Percentiles rank a stretch among this genome's conserved stretches.
phyloP scores from a whole-genome alignment of 2,329 filamentous ascomycete species.

The Lecanicillium sp. region DNA sequence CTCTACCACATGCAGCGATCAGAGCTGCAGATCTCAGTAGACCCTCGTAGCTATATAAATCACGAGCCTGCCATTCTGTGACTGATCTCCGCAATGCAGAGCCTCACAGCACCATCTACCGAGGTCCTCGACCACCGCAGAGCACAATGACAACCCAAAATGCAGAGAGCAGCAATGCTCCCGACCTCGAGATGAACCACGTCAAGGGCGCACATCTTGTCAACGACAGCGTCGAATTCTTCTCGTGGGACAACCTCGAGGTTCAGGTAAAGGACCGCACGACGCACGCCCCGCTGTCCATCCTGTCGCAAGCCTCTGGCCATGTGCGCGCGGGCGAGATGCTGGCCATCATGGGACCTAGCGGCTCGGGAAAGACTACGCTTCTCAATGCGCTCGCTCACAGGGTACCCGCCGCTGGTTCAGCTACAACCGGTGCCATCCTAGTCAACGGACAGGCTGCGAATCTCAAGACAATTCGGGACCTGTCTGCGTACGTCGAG shows the following conservation, averaged over 20 bases:
- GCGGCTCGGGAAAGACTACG: slow-evolving; percentile 72
- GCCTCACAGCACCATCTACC: no score
- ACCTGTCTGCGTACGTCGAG: slow-evolving; percentile 73
- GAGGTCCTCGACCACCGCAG: no score
- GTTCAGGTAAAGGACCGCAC: slow-evolving; percentile 65
- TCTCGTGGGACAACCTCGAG: slow-evolving; percentile 59
- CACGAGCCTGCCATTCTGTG: no score
- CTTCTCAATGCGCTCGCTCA: slow-evolving; percentile 74
- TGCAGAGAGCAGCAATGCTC: neutral
- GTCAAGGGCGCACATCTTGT: slow-evolving; percentile 39
- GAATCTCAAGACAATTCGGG: slow-evolving; percentile 50
- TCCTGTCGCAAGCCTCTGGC: slow-evolving; percentile 17
- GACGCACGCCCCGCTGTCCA: slow-evolving; percentile 13
- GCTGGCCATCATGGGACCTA: slow-evolving; percentile 76
- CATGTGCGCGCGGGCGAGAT: slow-evolving; percentile 51
- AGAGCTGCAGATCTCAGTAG: no score
- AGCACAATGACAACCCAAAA: no score
- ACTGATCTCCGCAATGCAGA: no score
- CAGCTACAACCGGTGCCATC: slow-evolving; percentile 43
- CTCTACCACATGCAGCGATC: no score
- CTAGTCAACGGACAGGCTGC: slow-evolving; percentile 55
- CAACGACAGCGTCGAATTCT: slow-evolving; percentile 57
- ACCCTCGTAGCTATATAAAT: no score
- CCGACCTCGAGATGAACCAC: slow-evolving; percentile 13
- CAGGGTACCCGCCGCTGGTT: slow-evolving; percentile 39